phyloP scores from a whole-genome alignment of 202 grass and related monocot species.

The Carex arenaria region DNA sequence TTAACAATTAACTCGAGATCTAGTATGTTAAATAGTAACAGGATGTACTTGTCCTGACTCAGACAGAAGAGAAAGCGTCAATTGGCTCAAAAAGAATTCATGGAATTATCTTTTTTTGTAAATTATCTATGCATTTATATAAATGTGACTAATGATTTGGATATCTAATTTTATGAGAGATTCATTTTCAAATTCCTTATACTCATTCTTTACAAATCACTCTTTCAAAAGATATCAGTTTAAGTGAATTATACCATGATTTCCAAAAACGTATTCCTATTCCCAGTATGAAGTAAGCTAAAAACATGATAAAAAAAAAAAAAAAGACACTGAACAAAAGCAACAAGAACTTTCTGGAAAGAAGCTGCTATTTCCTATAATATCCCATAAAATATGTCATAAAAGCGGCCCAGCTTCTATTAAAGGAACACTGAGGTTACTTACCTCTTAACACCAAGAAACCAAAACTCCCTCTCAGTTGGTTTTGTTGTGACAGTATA shows the following conservation, averaged over 20 bases:
- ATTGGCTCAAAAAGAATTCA: not conserved
- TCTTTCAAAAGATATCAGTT: not conserved
- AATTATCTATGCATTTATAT: not conserved
- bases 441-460: conserved; percentile 14
- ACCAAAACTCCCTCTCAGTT: not conserved
- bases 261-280: not conserved
- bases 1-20: not conserved
- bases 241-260: not conserved
- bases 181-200: not conserved
- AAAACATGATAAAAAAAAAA: not conserved
- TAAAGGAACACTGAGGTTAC: conserved; percentile 1
- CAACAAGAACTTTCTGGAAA: not conserved
- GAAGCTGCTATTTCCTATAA: not conserved
- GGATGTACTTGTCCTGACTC: not conserved
- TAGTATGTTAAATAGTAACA: not conserved
- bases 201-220: not conserved
- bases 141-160: not conserved
- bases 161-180: not conserved
- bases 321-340: not conserved
- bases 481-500: conserved; percentile 11
- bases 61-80: not conserved
- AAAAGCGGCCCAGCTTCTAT: not conserved
- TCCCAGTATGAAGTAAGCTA: not conserved
- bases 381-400: conserved; percentile 9
- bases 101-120: not conserved